Base-by-base conservation (phyloP, 805 yeast species). In the Ogataea nitratoaversa region DNA sequence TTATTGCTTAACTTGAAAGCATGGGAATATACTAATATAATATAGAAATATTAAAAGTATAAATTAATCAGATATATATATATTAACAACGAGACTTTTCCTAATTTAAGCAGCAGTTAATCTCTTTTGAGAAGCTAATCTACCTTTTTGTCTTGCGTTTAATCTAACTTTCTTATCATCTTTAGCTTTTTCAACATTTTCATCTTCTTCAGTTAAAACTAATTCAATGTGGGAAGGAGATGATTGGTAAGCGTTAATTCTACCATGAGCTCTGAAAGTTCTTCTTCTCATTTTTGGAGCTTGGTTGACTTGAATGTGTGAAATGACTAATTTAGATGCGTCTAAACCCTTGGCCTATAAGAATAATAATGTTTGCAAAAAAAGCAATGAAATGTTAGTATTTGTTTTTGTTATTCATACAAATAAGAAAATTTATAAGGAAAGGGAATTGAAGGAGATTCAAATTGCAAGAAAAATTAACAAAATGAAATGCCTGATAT, bases 181-280 rank as follows among this genome's bases (percentile, higher is more conserved):
- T 56, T 58, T 71, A 65, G 98, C 89, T 83, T 91, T 93, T 66
- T 82, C 89, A 71, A 93, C 87, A 66, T 75, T 79, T 76, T 90
- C 98, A 60, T 78, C 93, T 74, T 82, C 86, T 82, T 93, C 99
- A 66, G 96, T 84, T 63, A 93, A 78, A 68, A 88, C 82, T 68
- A 93, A 79, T 82, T 93, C 99, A 71, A 93, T 91, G 86, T 93
- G 99, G 66, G 95, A 90, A 71, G 99, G 99, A 65, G 90, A 79
- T 49, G 98, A 87, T 79, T 89, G 95, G 93, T 89, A 93, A 66
- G 96, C 95, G 78, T 91, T 93, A 72, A 89, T 87, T 84, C 99
- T 93, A 86, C 99, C 99, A 84, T 91, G 98, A 66, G 99, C 99
- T 84, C 99, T 90, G 96, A 79, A 93, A 68, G 99, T 93, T 80